phyloP scores from a whole-genome alignment of 2,329 filamentous ascomycete species.

The Gnomoniopsis sp. region DNA sequence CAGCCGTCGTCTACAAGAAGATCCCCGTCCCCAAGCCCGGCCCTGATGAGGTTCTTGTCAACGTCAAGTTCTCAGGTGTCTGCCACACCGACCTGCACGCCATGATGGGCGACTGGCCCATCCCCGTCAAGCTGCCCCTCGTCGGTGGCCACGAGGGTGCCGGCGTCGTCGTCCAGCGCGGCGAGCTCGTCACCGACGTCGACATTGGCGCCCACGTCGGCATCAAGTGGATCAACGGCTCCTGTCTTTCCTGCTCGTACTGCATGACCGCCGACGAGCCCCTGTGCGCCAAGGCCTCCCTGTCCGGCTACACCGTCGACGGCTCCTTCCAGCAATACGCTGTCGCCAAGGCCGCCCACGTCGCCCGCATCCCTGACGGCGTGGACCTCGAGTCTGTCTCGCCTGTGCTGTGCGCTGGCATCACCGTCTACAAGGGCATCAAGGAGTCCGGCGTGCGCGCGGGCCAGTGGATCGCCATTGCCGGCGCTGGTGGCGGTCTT shows the following conservation, averaged over 20 bases:
- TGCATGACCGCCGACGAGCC: constrained; percentile 66
- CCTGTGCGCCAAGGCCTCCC: constrained; percentile 58
- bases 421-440: constrained; percentile 74
- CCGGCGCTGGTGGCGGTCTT: constrained; percentile 72
- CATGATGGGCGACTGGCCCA: constrained; percentile 84
- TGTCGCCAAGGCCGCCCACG: constrained; percentile 67
- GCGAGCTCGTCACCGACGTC: constrained; percentile 57
- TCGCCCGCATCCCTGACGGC: constrained; percentile 63
- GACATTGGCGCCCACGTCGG: constrained; percentile 66
- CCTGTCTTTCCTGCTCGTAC: constrained; percentile 65
- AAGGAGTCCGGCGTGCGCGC: constrained; percentile 65
- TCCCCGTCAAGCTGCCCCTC: constrained; percentile 76
- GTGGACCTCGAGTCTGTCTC: constrained; percentile 60
- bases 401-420: constrained; percentile 69
- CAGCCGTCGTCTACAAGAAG: constrained; percentile 69
- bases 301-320: constrained; percentile 71
- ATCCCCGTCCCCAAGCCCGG: constrained; percentile 79
- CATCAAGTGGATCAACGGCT: constrained; percentile 70
- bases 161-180: constrained; percentile 82
- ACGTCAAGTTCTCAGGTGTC: constrained; percentile 79
- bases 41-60: constrained; percentile 86
- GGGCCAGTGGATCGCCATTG: constrained; percentile 69
- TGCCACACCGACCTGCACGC: constrained; percentile 75
- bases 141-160: constrained; percentile 81
- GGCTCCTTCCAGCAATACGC: constrained; percentile 72